Base-by-base conservation (phyloP, 2,329 filamentous ascomycete species). In the Colletotrichum gigasporum region DNA sequence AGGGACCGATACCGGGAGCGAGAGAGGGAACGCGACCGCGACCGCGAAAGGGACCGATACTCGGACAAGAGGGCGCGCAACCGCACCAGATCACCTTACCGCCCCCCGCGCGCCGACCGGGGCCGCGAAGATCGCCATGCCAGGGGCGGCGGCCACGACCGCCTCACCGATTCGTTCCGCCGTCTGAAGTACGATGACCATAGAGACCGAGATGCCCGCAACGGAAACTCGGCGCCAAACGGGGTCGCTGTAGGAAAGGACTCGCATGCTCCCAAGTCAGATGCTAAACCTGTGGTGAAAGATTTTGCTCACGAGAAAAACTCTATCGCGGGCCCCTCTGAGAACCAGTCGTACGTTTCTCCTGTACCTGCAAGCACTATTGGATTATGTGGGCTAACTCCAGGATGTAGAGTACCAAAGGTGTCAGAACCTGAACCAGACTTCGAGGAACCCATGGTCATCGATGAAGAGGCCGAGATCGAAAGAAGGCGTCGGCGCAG, bases 401-500 rank as follows among this genome's bases (percentile, higher is more conserved):
- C 32, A 8, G 35, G 32, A 55, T 59, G 51, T 59, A 68, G 64
- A 58, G 55, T 58, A 55, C 58, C 58, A 30, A 39, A 69, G 73
- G 74, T 67, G 68, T 69, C 65, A 67, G 79, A 73, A 68, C 74
- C 72, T 9, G 75, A 78, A 68, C 76, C 79, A 63, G 82, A 86
- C 66, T 82, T 78, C 68, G 81, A 85, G 66, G 84, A 86, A 68
- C 80, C 85, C 59, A 83, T 88, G 70, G 83, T 86, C n/a, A 75
- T 93, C 69, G 91, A 96, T 75, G 92, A 96, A 80, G 91, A 91
- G 67, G 90, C 91, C 69, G 85, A 95, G 72, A 91, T 97, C 71
- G 92, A 96, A 76, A 90, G 93, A 71, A 91, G 94, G 58, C 91
- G 94, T 26, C 93, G 91, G 74, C 88, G 91, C 63, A 90, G 94